Evolutionary conservation across 805 yeast genomes (phyloP).

Genomic region (Cyberlindnera euphorbiae): DNA sequence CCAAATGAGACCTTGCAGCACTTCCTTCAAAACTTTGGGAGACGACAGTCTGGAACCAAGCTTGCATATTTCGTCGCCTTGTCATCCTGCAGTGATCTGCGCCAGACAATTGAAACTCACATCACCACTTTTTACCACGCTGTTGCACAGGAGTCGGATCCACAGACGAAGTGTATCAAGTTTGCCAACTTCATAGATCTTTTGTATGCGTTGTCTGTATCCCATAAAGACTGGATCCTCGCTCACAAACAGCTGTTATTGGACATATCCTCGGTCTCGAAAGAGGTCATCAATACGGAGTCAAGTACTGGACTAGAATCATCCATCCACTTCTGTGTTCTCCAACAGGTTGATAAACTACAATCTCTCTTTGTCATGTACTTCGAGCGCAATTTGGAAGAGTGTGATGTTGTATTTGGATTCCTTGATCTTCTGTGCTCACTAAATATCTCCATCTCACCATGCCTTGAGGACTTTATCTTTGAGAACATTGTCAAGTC

Average conservation of each 20-base stretch:
- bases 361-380: constrained; percentile 44
- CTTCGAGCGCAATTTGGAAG: constrained; percentile 30
- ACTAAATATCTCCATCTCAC: constrained; percentile 42
- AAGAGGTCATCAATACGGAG: constrained; percentile 39
- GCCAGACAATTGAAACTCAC: constrained; percentile 50
- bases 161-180: constrained; percentile 53
- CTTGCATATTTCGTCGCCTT: constrained; percentile 61
- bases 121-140: constrained; percentile 44
- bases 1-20: constrained; percentile 68
- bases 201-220: constrained; percentile 44
- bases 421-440: constrained; percentile 40
- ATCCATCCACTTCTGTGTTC: constrained; percentile 62
- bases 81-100: constrained; percentile 50
- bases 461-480: constrained; percentile 51
- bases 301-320: constrained; percentile 44
- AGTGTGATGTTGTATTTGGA: constrained; percentile 35
- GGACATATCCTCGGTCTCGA: constrained; percentile 38
- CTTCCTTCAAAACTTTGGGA: constrained; percentile 61
- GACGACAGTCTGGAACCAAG: constrained; percentile 58
- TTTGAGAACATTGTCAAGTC: constrained; percentile 51
- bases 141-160: constrained; percentile 43
- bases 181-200: constrained; percentile 73
- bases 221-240: constrained; percentile 55
- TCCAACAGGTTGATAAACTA: constrained; percentile 60
- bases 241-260: constrained; percentile 42